Evolutionary conservation across 331 rosid species (phyloP), one percentile per base, ranked within the genome.

Genomic region (Malus hybrid): DNA sequence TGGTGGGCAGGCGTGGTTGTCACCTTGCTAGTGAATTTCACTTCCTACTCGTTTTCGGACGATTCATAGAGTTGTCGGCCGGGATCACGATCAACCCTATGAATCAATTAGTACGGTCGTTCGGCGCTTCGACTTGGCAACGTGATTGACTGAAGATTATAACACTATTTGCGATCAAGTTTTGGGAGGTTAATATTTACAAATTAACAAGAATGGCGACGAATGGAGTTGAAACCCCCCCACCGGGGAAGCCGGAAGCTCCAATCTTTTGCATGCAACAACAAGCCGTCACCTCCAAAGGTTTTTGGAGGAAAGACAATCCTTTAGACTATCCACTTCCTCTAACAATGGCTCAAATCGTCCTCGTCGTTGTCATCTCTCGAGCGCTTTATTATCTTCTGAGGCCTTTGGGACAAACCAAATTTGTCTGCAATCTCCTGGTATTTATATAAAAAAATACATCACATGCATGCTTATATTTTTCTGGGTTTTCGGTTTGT

Each of bases 401-500:
- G 69, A 66, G 67, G 79, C 93, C 96, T 67, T 4, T 90, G 5
- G 70, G 57, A 71, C 85, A 89, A 65, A 85, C 96, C 73, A 85
- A 69, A 75, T 78, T 86, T 75, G 68, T 78, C 50, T 82, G 90
- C 88, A 71, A 70, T 42, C 50, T 87, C 19, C 54, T 90, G 71
- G 92, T 89, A 81, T 27, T 75, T 72, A 52, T 39, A 39, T 39
- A 39, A 8, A 39, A 36, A 7, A 39, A 39, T 39, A 39, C 13
- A 12, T 31, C 28, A 65, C 3, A 6, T 66, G 24, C 31, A n/a
- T 67, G 7, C 32, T 67, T 67, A 9, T 2, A 39, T 39, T 39
- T 39, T 39, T 39, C 46, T 39, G 46, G 46, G 46, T 39, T 39
- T 39, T 39, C 12, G 12, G 46, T 39, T 39, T 39, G 46, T 10